Evolutionary conservation across 2,329 filamentous ascomycete genomes (phyloP), one percentile per base, ranked within the genome.

Genomic region (Aureobasidium sp.): DNA sequence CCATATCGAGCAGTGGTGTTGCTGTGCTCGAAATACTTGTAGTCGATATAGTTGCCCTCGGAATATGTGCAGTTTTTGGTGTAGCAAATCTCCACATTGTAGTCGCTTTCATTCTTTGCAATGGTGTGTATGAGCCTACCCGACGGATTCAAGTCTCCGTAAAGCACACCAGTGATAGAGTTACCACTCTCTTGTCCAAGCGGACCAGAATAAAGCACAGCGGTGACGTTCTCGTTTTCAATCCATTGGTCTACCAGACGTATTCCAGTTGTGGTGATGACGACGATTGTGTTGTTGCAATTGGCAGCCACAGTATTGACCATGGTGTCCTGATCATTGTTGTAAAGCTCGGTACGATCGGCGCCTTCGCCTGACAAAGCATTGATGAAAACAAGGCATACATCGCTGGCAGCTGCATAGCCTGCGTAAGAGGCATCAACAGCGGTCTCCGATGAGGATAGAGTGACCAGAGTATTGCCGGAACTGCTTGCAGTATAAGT

Each of bases 11-110:
- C 41, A 11, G 65, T 68, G 41, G 64, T 68, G 29, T 72, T 70
- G 22, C 64, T 41, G 0, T 68, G 68, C 29, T 93, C 89, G 53
- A 92, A 89, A 66, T 86, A 79, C 37, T 87, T 82, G 75, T 90
- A 89, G 73, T 92, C 89, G 68, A 93, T 90, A 70, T 90, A 89
- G 45, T 86, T 53, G 12, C 89, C 88, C 73, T 92, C 89, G 5
- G 78, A 78, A 69, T 89, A 93, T 68, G 89, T 82, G 37, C 84
- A 76, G 68, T 92, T 88, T 2, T 88, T 87, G 78, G 17, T 78
- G 51, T 83, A 85, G 64, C 87, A 87, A n/a, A 90, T 72, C 45
- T 86, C 80, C 15, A 82, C 80, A 36, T 85, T 86, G 68, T 90
- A 92, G 69, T 88, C 85, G 65, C 81, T 78, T 14, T 79, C 80